Base-by-base conservation (phyloP, 768 basidiomycete species). In the Suillus sp. region DNA sequence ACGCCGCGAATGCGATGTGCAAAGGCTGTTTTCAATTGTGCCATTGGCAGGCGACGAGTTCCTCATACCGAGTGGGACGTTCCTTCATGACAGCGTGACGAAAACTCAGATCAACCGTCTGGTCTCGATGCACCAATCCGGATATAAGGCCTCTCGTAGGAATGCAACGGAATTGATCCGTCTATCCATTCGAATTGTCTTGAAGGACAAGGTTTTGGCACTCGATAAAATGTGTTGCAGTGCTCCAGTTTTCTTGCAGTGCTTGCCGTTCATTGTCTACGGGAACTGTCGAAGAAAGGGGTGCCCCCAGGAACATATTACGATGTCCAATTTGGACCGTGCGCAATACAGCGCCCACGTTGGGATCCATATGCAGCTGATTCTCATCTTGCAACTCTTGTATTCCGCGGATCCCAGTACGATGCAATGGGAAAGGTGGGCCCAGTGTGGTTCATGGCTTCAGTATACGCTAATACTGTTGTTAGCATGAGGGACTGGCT, bases 321-420 rank as follows among this genome's bases (percentile, higher is more conserved):
- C 54, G 22, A 32, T 67, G 0, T 53, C 73, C 1, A 65, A 73
- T n/a, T 61, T 74, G 54, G 70, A 68, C 30, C 38, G 68, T 2
- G 66, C 66, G 25, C 76, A 73, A 66, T 86, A 80, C 53, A 81
- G 82, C 57, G 35, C 70, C 27, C 79, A 79, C 9, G 69, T 86
- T 7, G 71, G 78, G 3, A 69, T 83, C 34, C 79, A 83, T 64
- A 62, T 88, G 0, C 79, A 80, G 47, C 82, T 85, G 51, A 80
- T 87, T 2, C 66, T 77, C 51, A 83, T 87, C 14, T 76, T 81
- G 45, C 77, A 83, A 27, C 67, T 65, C 11, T 65, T 69, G 65
- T 68, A 68, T 30, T 72, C 68, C 1, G 68, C 64, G 6, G 25
- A 60, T 25, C 67, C 65, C 3, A 9, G 18, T 2, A 59, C 56